Base-by-base conservation (phyloP, 805 yeast species). In the Myxozyma melibiosi region DNA sequence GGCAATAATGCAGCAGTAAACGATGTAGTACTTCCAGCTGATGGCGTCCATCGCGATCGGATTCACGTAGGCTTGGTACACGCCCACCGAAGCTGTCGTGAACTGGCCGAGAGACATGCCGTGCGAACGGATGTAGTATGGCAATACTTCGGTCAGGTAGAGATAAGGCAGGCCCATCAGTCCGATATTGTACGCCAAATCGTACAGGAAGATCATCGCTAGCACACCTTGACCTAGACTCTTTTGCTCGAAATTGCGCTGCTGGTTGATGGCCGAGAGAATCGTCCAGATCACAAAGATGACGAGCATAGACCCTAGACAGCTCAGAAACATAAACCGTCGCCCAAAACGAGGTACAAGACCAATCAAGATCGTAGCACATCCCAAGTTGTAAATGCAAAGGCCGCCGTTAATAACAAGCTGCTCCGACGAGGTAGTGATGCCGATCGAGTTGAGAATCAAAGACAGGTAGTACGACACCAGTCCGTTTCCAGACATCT, bases 391-490 rank as follows among this genome's bases (percentile, higher is more conserved):
- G 41, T 11, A 4, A 20, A 7, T 28, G 22, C 52, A 18, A 13
- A 47, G 43, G 27, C 25, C 39, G 53, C 18, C 39, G 53, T 72
- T 73, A 22, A 78, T 78, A 64, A 80, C 77, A 39, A n/a, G 77
- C 76, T n/a, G n/a, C n/a, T n/a, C n/a, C n/a, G n/a, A n/a, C n/a
- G n/a, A n/a, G n/a, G n/a, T n/a, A 45, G 79, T 78, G 64, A 81
- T 78, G 57, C 85, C 84, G 67, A 82, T 80, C 22, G 82, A 76
- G 55, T 70, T 65, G 62, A 82, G 74, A n/a, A 82, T 84, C 64
- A 74, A 73, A 57, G 75, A 72, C 58, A 80, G 69, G 68, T 80
- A 80, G 72, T 79, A 80, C 4, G 82, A 76, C 24, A 79, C 80
- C 56, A 80, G 70, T 56, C 81, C 34, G 64, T 79, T 79, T 65